Percentiles rank a stretch among this genome's conserved stretches.
These are phyloP conservation scores for Usnea hakonensis DNA, from an alignment of 495 filamentous ascomycete species.

Conservation along the genomic window DNA sequence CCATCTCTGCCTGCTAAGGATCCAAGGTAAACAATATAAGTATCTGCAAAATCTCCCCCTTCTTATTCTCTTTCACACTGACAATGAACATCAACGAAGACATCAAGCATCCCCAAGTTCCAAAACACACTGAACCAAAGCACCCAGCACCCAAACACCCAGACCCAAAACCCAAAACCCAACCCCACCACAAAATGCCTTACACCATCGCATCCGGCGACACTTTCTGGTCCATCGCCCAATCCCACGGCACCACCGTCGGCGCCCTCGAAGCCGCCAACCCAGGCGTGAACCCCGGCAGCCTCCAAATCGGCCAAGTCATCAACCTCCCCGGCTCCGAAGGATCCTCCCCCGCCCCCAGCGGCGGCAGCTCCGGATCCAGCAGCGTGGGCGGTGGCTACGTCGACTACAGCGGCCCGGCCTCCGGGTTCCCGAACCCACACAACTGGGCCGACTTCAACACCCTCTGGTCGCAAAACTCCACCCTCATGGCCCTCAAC, in stretches of 20 bases:
- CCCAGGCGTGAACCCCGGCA: conserved; percentile 12
- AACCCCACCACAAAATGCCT: background rate
- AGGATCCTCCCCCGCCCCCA: background rate
- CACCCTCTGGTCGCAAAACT: conserved; percentile 16
- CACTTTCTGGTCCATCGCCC: conserved; percentile 14
- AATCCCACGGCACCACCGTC: conserved; percentile 8
- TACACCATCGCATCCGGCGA: conserved; percentile 16
- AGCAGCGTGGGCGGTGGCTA: conserved; percentile 10
- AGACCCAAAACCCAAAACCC: background rate
- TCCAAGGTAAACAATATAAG: background rate
- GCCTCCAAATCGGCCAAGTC: conserved; percentile 17
- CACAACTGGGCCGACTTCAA: conserved; percentile 14
- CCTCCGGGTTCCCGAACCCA: conserved; percentile 10
- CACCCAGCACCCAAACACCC: background rate
- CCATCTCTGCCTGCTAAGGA: background rate
- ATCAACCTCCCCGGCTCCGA: conserved; percentile 11
- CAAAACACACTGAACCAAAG: background rate
- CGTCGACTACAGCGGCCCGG: conserved; percentile 7
- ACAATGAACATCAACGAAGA: background rate
- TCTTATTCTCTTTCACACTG: background rate
- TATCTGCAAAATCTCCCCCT: background rate
- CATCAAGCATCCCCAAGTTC: background rate
- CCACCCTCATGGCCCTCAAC: conserved; percentile 19
- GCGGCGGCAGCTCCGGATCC: conserved; percentile 2
- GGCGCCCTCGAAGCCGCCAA: conserved; percentile 11